Evolutionary conservation across 495 filamentous ascomycete species (phyloP).

Genomic region (Massariosphaeria phaeospora): DNA sequence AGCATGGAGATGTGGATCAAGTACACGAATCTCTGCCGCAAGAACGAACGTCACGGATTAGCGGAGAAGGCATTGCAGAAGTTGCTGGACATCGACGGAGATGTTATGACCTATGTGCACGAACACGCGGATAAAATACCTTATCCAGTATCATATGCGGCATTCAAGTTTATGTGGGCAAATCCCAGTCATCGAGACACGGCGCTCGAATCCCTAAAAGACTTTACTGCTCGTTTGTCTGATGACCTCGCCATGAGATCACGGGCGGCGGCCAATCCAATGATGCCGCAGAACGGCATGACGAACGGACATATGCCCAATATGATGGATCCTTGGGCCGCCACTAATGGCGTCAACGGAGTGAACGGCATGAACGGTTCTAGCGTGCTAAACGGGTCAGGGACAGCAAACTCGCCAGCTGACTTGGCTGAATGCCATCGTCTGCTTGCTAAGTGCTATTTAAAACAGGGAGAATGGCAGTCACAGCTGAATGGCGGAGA

Average conservation of each 20-base stretch:
- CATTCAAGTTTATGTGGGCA: conserved; percentile 93
- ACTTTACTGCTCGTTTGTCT: conserved; percentile 73
- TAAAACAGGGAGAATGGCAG: conserved; percentile 96
- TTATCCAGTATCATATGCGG: conserved; percentile 76
- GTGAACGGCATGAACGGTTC: conserved; percentile 40
- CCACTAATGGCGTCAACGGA: conserved; percentile 58
- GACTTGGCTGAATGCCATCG: conserved; percentile 57
- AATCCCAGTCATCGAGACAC: conserved; percentile 58
- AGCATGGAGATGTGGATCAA: conserved; percentile 99
- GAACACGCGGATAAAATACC: conserved; percentile 33
- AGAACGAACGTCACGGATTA: conserved; percentile 89
- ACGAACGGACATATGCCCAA: conserved; percentile 45
- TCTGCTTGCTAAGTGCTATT: conserved; percentile 88
- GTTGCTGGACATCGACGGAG: conserved; percentile 59
- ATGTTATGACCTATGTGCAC: conserved; percentile 23
- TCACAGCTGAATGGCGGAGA: conserved; percentile 73
- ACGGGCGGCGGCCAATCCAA: conserved; percentile 51
- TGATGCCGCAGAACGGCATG: conserved; percentile 36
- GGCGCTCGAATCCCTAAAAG: conserved; percentile 70
- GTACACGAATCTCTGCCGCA: conserved; percentile 94
- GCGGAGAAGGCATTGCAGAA: conserved; percentile 91
- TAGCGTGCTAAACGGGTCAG: conserved; percentile 33
- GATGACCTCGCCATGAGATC: conserved; percentile 61
- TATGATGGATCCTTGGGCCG: conserved; percentile 25
- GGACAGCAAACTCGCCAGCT: conserved; percentile 29